phyloP scores from a whole-genome alignment of 2,329 filamentous ascomycete species.

The Aspergillaceae sp. region DNA sequence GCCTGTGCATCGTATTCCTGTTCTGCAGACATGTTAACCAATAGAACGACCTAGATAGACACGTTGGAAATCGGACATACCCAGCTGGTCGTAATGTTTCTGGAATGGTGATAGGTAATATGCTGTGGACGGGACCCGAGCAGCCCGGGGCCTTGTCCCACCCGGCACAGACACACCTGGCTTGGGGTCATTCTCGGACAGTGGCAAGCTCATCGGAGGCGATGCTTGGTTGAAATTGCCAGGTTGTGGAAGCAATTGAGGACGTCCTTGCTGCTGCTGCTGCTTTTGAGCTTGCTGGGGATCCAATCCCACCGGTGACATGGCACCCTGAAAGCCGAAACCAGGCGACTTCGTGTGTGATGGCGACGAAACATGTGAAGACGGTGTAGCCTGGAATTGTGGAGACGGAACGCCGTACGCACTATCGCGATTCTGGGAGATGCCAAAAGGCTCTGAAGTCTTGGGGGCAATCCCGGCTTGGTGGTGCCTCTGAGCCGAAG shows the following conservation, averaged over 20 bases:
- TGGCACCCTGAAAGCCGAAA: constrained; percentile 51
- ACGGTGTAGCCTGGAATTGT: constrained; percentile 70
- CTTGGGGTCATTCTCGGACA: constrained; percentile 30
- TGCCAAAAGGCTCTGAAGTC: constrained; percentile 32
- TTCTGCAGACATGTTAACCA: constrained; percentile 51
- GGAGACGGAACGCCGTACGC: constrained; percentile 49
- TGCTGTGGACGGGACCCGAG: constrained; percentile 38
- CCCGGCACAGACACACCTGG: constrained; percentile 13
- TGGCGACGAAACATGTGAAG: constrained; percentile 67
- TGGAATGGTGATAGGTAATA: constrained; percentile 87
- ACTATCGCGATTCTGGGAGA: constrained; percentile 43
- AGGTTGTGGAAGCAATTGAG: constrained; percentile 37
- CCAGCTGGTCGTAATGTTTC: constrained; percentile 90
- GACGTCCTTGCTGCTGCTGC: constrained; percentile 36
- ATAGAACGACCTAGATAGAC: too few species aligned
- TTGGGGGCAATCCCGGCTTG: constrained; percentile 69
- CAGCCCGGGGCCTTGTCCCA: constrained; percentile 14
- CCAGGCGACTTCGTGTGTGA: constrained; percentile 54
- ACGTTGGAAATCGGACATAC: constrained; percentile 55
- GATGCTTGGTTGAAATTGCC: constrained; percentile 26
- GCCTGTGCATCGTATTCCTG: constrained; percentile 91
- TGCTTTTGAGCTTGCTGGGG: constrained; percentile 26
- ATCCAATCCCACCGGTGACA: constrained; percentile 54
- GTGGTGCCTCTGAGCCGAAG: constrained; percentile 57
- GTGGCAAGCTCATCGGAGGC: constrained; percentile 28